Evolutionary conservation across 176 grass and related monocot genomes (phyloP), one percentile per base, ranked within the genome.

Genomic region (Aegilops bicornis): DNA sequence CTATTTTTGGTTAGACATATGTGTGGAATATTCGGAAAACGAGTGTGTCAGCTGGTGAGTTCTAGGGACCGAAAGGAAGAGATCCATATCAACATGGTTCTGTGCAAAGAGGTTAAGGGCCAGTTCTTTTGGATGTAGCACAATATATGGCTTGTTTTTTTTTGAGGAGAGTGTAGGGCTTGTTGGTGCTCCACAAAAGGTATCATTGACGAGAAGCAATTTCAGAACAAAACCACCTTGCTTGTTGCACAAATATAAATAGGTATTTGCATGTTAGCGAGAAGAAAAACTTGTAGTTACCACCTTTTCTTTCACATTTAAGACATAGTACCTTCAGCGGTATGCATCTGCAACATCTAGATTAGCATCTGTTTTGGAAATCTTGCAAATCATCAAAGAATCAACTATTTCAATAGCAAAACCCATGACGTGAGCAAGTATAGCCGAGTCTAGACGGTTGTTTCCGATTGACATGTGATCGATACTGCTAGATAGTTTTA

Each of bases 201-300:
- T 56, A 58, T 66, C 35, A 71, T 78, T 10, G 48, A 58, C 33
- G 70, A 9, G n/a, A 73, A 48, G 50, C 14, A 12, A 78, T 43
- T 45, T 82, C 54, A 88, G 78, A 85, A 78, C 25, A 64, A 79
- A 77, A 42, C 86, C 90, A 29, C 82, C 86, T 32, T 29, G 0
- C 48, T 52, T 52, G 52, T 64, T 91, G 82, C 82, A 56, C 2
- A 6, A 40, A 61, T 20, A 71, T 10, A 50, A 20, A 71, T 10
- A 24, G 0, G 10, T 20, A 87, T 23, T 76, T 63, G 35, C 13
- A 1, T 64, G 76, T 91, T 62, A 87, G 24, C 6, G 4, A 87
- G 36, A 61, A 24, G 5, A 56, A 56, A 56, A 7, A 56, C 52
- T 0, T 19, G 2, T 6, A 20, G 52, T 56, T 56, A 56, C 0